These are phyloP conservation scores for Colletotrichum sublineola DNA, from an alignment of 2,329 filamentous ascomycete species.

Conservation along the genomic window DNA sequence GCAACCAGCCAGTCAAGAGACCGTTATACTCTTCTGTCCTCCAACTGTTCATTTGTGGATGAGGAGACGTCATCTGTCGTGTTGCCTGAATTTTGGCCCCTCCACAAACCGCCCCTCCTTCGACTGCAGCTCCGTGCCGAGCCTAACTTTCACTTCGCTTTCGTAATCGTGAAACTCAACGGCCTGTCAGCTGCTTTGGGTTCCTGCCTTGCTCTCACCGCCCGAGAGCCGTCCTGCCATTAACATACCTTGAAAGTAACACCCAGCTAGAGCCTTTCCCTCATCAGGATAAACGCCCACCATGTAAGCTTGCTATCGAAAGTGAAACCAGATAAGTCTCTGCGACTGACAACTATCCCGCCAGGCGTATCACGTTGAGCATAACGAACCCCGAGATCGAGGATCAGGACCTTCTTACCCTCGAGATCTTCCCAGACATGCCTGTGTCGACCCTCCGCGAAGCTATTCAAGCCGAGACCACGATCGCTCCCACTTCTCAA, in stretches of 20 bases:
- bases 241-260: background rate
- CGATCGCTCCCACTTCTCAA: constrained; percentile 79
- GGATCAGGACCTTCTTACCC: constrained; percentile 78
- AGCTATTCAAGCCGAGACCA: constrained; percentile 87
- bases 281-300: constrained; percentile 13
- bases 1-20: background rate
- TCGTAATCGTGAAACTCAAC: constrained; percentile 36
- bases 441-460: constrained; percentile 88
- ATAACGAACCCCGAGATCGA: constrained; percentile 79
- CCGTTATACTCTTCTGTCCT: background rate
- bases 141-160: constrained; percentile 33
- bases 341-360: constrained; percentile 20
- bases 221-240: background rate
- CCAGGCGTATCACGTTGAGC: constrained; percentile 88
- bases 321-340: background rate
- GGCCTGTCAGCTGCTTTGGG: background rate
- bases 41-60: constrained; percentile 10
- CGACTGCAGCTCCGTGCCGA: constrained; percentile 26
- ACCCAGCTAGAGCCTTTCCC: background rate
- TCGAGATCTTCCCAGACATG: constrained; percentile 87
- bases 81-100: constrained; percentile 36
- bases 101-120: constrained; percentile 35
- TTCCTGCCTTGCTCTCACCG: background rate
- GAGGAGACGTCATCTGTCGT: constrained; percentile 36
- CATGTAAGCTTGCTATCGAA: constrained; percentile 29